Conservation (phyloP, 1,284 basidiomycete species). For the Malassezia pachydermatis region DNA sequence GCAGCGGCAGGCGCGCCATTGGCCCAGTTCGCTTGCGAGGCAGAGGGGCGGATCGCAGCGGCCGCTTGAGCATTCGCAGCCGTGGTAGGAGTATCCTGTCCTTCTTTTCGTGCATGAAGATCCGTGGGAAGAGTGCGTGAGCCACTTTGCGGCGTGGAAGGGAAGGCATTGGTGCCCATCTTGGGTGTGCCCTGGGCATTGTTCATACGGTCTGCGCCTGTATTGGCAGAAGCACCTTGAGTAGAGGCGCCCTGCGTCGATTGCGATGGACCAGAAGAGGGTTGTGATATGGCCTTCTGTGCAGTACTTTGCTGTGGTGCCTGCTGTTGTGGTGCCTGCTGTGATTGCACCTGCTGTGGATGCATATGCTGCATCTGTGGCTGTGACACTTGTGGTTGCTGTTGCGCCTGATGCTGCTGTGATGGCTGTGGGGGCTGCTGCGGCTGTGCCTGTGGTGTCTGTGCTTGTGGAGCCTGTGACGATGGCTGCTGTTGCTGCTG, state of each 20-base stretch:
- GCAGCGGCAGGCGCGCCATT: slow-evolving; percentile 5
- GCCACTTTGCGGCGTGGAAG: slow-evolving; percentile 17
- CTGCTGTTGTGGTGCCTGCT: not conserved
- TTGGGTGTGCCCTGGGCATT: too few species aligned
- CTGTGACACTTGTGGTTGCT: slow-evolving; percentile 1
- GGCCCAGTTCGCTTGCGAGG: slow-evolving; percentile 2
- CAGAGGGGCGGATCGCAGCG: slow-evolving; percentile 4
- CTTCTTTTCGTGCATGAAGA: not conserved
- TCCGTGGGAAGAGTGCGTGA: slow-evolving; percentile 20
- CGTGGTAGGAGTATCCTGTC: slow-evolving; percentile 9
- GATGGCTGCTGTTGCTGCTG: slow-evolving; percentile 2
- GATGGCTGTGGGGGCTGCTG: slow-evolving; percentile 2
- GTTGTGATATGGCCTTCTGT: not conserved
- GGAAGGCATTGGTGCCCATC: not conserved
- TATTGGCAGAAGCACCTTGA: too few species aligned
- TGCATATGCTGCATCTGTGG: not conserved
- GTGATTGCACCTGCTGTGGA: not conserved
- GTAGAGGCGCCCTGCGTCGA: too few species aligned
- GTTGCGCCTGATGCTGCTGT: slow-evolving; percentile 1
- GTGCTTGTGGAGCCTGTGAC: not conserved
- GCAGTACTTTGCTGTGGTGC: not conserved
- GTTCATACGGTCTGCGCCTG: too few species aligned
- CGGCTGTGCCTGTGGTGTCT: not conserved
- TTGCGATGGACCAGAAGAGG: not conserved
- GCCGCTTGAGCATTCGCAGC: slow-evolving; percentile 2